Evolutionary conservation across 1,284 basidiomycete genomes (phyloP).

Genomic region (Naganishia liquefaciens): DNA sequence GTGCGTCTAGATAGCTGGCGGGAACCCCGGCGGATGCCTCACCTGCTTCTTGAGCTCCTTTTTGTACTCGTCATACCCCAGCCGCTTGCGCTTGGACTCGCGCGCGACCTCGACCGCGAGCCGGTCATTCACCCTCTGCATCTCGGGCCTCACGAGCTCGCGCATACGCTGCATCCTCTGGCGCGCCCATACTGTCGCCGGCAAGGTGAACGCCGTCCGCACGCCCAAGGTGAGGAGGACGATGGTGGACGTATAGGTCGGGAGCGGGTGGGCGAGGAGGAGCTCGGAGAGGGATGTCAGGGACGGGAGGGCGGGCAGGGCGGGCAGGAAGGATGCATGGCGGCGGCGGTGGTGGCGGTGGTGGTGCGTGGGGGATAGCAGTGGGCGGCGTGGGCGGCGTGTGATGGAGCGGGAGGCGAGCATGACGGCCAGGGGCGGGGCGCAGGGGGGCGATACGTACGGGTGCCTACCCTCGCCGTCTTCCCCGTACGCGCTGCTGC

Average conservation of each 20-base stretch:
- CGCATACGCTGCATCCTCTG: slow-evolving; percentile 46
- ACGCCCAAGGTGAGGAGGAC: slow-evolving; percentile 55
- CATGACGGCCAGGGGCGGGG: not conserved
- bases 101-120: slow-evolving; percentile 48
- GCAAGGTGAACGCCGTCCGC: slow-evolving; percentile 55
- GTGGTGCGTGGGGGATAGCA: no score
- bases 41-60: slow-evolving; percentile 71
- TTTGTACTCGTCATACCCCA: slow-evolving; percentile 54
- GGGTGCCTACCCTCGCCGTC: not conserved
- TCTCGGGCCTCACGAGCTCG: slow-evolving; percentile 54
- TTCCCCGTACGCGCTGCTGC: no score
- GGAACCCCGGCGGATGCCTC: slow-evolving; percentile 28
- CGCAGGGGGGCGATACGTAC: not conserved
- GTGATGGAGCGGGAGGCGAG: not conserved
- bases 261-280: slow-evolving; percentile 41
- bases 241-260: slow-evolving; percentile 54
- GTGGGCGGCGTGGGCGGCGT: not conserved
- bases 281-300: slow-evolving; percentile 39
- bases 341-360: not conserved
- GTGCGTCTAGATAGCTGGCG: no score
- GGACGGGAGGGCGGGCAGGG: slow-evolving; percentile 21
- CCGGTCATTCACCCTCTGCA: slow-evolving; percentile 50
- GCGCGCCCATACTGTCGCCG: slow-evolving; percentile 57
- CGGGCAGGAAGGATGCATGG: slow-evolving; percentile 1
- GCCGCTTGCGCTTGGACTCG: slow-evolving; percentile 47